phyloP scores from a whole-genome alignment of 208 protist species.

The Novymonas esmeraldas region DNA sequence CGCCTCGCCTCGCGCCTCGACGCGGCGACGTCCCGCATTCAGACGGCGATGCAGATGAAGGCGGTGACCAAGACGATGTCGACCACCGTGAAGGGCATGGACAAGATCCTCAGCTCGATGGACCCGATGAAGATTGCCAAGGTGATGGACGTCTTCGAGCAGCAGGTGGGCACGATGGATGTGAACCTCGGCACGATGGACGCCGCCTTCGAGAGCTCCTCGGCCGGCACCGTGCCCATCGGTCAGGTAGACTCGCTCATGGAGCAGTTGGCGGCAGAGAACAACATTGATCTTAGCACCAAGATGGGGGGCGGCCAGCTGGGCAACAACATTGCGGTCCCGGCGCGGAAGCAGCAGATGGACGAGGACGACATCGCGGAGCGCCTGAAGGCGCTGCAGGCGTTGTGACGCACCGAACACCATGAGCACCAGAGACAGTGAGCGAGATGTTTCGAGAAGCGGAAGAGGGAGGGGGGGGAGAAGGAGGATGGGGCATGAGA shows the following conservation, averaged over 20 bases:
- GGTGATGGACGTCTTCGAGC: constrained; percentile 98
- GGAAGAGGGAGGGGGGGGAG: no score
- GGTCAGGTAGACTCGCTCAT: constrained; percentile 92
- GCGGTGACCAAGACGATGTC: constrained; percentile 94
- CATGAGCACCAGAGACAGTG: neutral
- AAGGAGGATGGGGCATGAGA: no score
- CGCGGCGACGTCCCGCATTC: constrained; percentile 93
- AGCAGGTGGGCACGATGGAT: constrained; percentile 96
- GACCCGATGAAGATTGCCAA: constrained; percentile 89
- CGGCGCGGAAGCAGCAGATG: constrained; percentile 31
- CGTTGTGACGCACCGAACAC: constrained; percentile 22
- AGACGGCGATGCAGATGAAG: constrained; percentile 94
- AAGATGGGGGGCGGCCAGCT: constrained; percentile 51
- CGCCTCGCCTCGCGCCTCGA: constrained; percentile 95
- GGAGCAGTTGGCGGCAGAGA: constrained; percentile 94
- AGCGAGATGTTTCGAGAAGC: no score
- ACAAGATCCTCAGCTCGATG: constrained; percentile 93
- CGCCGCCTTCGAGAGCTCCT: constrained; percentile 90
- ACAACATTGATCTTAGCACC: constrained; percentile 91
- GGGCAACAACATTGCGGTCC: constrained; percentile 27
- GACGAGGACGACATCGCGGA: constrained; percentile 70
- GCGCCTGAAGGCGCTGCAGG: constrained; percentile 62
- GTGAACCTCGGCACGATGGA: constrained; percentile 94
- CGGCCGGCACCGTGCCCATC: constrained; percentile 88
- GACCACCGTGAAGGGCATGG: constrained; percentile 94